A percentile compares a stretch with the other conserved stretches of the same genome.
Evolutionary conservation across 768 basidiomycete genomes (phyloP).

Genomic region (Lyophyllum decastes): DNA sequence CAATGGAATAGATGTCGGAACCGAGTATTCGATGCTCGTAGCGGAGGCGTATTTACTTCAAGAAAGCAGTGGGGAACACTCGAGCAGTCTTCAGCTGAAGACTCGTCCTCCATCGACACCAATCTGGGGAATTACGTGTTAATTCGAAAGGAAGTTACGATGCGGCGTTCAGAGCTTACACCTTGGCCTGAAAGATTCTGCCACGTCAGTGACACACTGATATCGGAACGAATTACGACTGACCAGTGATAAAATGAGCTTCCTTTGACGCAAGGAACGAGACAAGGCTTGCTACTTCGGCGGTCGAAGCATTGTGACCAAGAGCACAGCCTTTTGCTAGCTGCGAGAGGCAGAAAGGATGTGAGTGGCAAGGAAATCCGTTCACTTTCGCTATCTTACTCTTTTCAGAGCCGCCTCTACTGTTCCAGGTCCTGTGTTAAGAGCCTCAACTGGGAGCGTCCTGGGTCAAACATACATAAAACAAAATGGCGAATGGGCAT

Average conservation of each 20-base stretch:
- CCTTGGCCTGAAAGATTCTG: slow-evolving; percentile 15
- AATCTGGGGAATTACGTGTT: background rate
- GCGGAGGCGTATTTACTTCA: too few relatives aligned
- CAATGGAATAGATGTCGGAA: too few relatives aligned
- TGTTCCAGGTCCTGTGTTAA: background rate
- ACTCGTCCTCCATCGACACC: slow-evolving; percentile 10
- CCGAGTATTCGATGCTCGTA: too few relatives aligned
- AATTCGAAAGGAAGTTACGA: background rate
- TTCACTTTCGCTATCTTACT: background rate
- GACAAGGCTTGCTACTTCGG: slow-evolving; percentile 36
- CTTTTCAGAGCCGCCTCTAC: background rate
- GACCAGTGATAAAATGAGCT: slow-evolving; percentile 34
- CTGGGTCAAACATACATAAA: background rate
- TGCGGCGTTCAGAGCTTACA: slow-evolving; percentile 8
- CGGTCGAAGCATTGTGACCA: slow-evolving; percentile 23
- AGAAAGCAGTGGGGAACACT: background rate
- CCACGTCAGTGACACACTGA: background rate
- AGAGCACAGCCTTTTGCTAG: slow-evolving; percentile 5
- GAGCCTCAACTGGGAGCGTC: background rate
- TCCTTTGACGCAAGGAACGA: slow-evolving; percentile 38
- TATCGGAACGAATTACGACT: background rate
- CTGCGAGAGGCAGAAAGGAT: background rate
- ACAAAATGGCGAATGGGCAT: background rate
- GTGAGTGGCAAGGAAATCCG: background rate
- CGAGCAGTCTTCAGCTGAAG: background rate